phyloP scores from a whole-genome alignment of 192 early-diverging fungal species.

The Rhizoclosmatium sp. region DNA sequence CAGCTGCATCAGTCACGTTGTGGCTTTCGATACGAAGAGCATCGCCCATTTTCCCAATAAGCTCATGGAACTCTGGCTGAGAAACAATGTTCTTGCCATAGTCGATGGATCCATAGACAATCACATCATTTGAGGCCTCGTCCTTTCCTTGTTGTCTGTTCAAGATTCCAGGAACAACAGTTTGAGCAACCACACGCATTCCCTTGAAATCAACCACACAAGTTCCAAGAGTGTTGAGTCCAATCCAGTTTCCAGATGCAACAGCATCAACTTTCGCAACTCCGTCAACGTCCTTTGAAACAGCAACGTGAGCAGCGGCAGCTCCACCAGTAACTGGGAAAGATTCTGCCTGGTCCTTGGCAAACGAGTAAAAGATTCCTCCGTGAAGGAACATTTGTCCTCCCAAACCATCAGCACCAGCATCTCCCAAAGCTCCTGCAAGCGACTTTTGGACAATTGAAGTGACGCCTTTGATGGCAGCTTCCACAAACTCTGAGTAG shows the following conservation, averaged over 20 bases:
- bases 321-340: constrained; percentile 85
- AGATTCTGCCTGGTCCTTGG: constrained; percentile 84
- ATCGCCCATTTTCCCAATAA: constrained; percentile 75
- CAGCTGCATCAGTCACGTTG: constrained; percentile 73
- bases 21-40: constrained; percentile 84
- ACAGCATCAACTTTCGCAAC: constrained; percentile 66
- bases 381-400: constrained; percentile 85
- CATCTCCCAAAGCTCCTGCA: constrained; percentile 73
- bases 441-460: constrained; percentile 67
- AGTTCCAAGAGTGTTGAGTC: constrained; percentile 88
- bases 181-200: constrained; percentile 89
- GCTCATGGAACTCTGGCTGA: constrained; percentile 78
- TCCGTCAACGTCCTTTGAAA: constrained; percentile 95
- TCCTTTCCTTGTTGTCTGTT: constrained; percentile 56
- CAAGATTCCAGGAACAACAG: constrained; percentile 85
- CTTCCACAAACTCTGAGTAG: constrained; percentile 92
- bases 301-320: constrained; percentile 90
- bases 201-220: constrained; percentile 94
- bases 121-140: constrained; percentile 45
- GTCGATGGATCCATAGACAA: constrained; percentile 94
- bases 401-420: constrained; percentile 5
- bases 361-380: constrained; percentile 96
- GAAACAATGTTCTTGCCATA: constrained; percentile 74
- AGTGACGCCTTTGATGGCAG: constrained; percentile 84
- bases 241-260: constrained; percentile 69